Percentiles rank a stretch among this genome's conserved stretches.
phyloP scores from a whole-genome alignment of 2,329 filamentous ascomycete genomes.

The Pseudogymnoascus sp. region DNA sequence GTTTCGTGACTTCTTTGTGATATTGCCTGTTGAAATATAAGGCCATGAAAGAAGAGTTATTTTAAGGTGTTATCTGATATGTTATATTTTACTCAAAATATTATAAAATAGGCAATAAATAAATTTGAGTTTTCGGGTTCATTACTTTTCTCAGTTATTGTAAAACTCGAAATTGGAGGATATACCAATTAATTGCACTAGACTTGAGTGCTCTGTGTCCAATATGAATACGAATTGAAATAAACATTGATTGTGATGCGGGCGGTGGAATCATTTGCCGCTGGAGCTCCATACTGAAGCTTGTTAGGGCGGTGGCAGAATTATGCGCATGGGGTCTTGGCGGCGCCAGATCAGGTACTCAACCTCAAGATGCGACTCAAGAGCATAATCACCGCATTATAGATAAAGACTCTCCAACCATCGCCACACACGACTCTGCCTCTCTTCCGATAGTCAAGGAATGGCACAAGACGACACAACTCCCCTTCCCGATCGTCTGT shows the following conservation, averaged over 20 bases:
- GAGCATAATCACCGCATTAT: background rate
- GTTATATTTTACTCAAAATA: background rate
- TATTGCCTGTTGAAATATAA: background rate
- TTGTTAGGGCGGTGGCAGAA: conserved; percentile 6
- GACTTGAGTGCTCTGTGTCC: background rate
- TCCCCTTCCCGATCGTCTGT: background rate
- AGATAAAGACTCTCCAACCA: background rate
- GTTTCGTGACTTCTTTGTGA: background rate
- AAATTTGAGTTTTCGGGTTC: background rate
- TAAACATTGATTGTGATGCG: background rate
- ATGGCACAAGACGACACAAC: background rate
- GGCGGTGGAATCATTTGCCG: background rate
- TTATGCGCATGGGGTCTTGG: background rate
- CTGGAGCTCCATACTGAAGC: background rate
- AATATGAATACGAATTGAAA: background rate
- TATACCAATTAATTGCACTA: background rate
- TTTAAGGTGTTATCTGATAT: too few relatives aligned
- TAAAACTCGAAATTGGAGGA: background rate
- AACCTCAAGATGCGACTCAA: conserved; percentile 4
- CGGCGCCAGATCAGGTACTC: conserved; percentile 4
- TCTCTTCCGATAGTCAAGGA: background rate
- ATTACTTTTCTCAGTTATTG: background rate
- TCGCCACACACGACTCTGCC: background rate
- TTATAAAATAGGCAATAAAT: background rate
- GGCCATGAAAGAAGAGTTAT: background rate